A percentile compares a stretch with the other conserved stretches of the same genome.
Evolutionary conservation across 106 monocot genomes (phyloP).

Genomic region (Phalaenopsis aphrodite): DNA sequence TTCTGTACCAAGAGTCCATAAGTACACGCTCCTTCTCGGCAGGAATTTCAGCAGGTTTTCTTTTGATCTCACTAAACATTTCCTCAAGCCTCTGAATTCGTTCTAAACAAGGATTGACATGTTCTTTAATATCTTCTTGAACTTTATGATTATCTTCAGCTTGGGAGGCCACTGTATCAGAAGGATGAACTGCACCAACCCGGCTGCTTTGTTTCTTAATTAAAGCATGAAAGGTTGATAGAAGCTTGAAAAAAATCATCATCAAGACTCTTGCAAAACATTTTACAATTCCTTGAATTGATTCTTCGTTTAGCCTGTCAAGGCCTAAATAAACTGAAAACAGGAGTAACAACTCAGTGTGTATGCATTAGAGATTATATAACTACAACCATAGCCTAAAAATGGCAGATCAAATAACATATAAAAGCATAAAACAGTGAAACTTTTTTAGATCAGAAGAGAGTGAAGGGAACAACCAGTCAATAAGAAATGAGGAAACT

Average conservation of each 20-base stretch:
- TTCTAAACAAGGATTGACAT: constrained; percentile 56
- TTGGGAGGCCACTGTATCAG: constrained; percentile 4
- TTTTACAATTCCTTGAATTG: constrained; percentile 14
- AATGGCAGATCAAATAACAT: background rate
- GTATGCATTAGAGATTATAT: background rate
- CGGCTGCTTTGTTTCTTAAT: constrained; percentile 16
- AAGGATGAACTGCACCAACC: constrained; percentile 15
- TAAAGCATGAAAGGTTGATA: constrained; percentile 35
- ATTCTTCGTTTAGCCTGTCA: constrained; percentile 9
- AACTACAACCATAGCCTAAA: background rate
- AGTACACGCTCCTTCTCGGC: constrained; percentile 70
- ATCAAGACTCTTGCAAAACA: constrained; percentile 29
- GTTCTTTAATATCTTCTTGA: constrained; percentile 21
- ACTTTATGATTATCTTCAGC: constrained; percentile 5
- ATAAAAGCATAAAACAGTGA: background rate
- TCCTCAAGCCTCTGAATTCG: constrained; percentile 73
- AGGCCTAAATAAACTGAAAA: constrained; percentile 24
- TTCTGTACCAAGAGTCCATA: constrained; percentile 88
- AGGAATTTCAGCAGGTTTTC: constrained; percentile 57
- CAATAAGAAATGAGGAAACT: too few relatives aligned
- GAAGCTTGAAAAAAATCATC: constrained; percentile 37
- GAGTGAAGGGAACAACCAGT: background rate
- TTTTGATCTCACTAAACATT: constrained; percentile 46
- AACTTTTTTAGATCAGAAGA: background rate
- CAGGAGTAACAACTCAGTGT: background rate